Percentiles rank a stretch among this genome's conserved stretches.
Conservation (phyloP, 1,284 basidiomycete species). For the Ganoderma sp. region DNA sequence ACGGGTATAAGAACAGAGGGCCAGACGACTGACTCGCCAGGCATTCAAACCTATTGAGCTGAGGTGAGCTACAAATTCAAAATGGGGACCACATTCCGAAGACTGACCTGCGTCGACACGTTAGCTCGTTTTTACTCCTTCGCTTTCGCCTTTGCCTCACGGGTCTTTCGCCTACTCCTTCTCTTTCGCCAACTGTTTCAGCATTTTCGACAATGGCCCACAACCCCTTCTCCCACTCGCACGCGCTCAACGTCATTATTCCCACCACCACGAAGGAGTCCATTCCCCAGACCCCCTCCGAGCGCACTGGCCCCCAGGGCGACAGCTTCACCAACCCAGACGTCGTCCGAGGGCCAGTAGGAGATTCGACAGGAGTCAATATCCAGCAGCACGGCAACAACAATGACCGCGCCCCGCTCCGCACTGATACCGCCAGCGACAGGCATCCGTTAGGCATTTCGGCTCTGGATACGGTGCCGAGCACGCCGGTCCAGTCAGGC, state of each 20-base stretch:
- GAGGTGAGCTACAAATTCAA: background rate
- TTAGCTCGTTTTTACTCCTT: background rate
- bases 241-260: constrained; percentile 16
- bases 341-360: background rate
- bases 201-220: constrained; percentile 1
- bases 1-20: background rate
- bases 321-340: background rate
- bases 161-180: background rate
- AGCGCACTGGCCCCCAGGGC: background rate
- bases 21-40: background rate
- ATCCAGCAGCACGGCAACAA: background rate
- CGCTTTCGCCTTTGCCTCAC: background rate
- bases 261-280: background rate
- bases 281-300: constrained; percentile 1
- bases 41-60: background rate
- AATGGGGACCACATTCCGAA: background rate
- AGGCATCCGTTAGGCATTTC: background rate
- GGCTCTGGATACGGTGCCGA: background rate
- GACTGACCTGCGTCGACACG: background rate
- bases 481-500: background rate
- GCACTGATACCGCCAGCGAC: background rate
- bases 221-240: constrained; percentile 5
- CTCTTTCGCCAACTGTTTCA: background rate
- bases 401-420: background rate
- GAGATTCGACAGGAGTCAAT: background rate